Evolutionary conservation across 164 flowering plant species (phyloP), one percentile per base, ranked within the genome.

Genomic region (Tinospora cordifolia): DNA sequence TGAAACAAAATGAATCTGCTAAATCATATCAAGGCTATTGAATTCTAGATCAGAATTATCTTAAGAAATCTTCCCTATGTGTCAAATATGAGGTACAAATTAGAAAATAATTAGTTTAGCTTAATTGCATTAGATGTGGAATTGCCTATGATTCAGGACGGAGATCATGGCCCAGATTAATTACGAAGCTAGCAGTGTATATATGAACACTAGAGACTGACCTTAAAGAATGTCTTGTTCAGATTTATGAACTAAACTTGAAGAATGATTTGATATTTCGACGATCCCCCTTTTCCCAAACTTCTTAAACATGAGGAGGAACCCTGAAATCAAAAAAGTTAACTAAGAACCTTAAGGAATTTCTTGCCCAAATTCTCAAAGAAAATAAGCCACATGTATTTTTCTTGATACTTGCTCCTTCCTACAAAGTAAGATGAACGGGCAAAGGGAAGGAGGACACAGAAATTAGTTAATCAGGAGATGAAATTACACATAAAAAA

Each of bases 361-460:
- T 65, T 65, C 67, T 65, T 65, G 40, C 46, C 7, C 39, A 38
- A 10, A n/a, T 38, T 65, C n/a, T 22, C 67, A 65, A 21, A 58
- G n/a, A n/a, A 21, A 11, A 58, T 30, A 58, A 22, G 47, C 62
- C 62, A 30, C 36, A 21, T n/a, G 30, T 12, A 58, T 9, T 6
- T 21, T 26, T 25, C 26, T 25, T 62, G 17, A 54, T n/a, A n/a
- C n/a, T 66, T 49, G 54, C 13, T 44, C 70, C 46, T 74, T 77
- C 59, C 71, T 71, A 39, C 78, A 69, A 26, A 54, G 60, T 22
- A 54, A 54, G 24, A n/a, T 6, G 0, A 54, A 0, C 6, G 5
- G 21, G 21, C 24, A 54, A 54, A 8, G n/a, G n/a, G n/a, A 54
- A 54, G 22, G n/a, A 54, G n/a, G n/a, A 54, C 60, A 19, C 21